Percentiles rank a stretch among this genome's conserved stretches.
Evolutionary conservation across 441 rosid species (phyloP).

Genomic region (Cnidoscolus chayamansa): DNA sequence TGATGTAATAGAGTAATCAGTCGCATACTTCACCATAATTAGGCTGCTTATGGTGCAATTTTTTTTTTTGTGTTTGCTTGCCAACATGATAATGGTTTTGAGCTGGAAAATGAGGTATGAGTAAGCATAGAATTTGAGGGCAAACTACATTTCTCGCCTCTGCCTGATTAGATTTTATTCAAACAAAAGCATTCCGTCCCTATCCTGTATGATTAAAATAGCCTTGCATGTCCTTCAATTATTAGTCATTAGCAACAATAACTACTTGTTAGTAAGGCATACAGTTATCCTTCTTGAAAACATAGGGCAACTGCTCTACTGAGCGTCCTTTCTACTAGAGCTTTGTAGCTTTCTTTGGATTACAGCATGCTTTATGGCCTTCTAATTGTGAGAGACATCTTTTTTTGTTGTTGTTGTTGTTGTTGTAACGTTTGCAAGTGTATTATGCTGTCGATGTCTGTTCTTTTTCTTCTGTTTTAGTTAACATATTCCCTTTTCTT

Average conservation of each 20-base stretch:
- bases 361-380: no score
- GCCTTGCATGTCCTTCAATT: no score
- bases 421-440: neutral
- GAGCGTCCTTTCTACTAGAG: neutral
- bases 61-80: neutral
- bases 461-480: conserved; percentile 13
- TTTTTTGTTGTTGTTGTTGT: no score
- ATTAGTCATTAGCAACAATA: no score
- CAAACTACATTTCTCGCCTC: neutral
- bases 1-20: neutral
- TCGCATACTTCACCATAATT: neutral
- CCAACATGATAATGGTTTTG: neutral
- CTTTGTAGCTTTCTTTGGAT: neutral
- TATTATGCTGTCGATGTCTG: neutral
- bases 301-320: neutral
- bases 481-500: conserved; percentile 18
- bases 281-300: neutral
- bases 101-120: neutral
- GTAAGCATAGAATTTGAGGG: neutral
- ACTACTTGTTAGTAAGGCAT: neutral
- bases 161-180: neutral
- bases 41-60: neutral
- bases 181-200: neutral
- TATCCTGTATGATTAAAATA: no score
- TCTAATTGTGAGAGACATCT: neutral